phyloP scores from a whole-genome alignment of 1,139 yeast genomes.

The Suhomyces bokatorum region DNA sequence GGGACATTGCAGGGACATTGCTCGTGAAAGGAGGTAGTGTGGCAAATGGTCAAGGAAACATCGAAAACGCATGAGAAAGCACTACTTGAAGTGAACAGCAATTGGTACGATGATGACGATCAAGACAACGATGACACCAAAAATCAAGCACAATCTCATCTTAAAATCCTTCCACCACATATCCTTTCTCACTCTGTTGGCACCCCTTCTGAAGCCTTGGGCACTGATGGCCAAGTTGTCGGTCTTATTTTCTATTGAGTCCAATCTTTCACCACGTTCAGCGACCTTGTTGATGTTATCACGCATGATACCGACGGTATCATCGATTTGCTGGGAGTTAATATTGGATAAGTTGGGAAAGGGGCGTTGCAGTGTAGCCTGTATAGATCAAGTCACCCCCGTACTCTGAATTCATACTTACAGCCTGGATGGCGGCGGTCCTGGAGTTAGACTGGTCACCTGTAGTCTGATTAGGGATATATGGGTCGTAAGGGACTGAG shows the following conservation, averaged over 20 bases:
- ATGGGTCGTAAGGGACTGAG: constrained; percentile 88
- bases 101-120: constrained; percentile 92
- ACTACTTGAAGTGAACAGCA: constrained; percentile 71
- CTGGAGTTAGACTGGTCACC: constrained; percentile 58
- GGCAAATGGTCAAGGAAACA: background rate
- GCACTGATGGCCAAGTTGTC: constrained; percentile 93
- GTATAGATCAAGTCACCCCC: background rate
- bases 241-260: constrained; percentile 90
- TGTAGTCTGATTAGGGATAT: constrained; percentile 65
- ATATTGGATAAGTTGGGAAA: constrained; percentile 10
- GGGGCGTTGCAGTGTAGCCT: background rate
- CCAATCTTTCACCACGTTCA: constrained; percentile 91
- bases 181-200: constrained; percentile 95
- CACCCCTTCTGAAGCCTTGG: constrained; percentile 94
- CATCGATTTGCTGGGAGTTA: constrained; percentile 74
- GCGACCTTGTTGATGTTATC: constrained; percentile 96
- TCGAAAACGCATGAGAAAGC: background rate
- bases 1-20: constrained; percentile 5
- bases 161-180: constrained; percentile 99
- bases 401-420: constrained; percentile 36
- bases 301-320: constrained; percentile 97
- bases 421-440: constrained; percentile 85
- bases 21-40: constrained; percentile 1
- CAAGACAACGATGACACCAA: constrained; percentile 75
- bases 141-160: constrained; percentile 89